A percentile compares a stretch with the other conserved stretches of the same genome.
Evolutionary conservation across 305 asterid species (phyloP).

Genomic region (Ajuga reptans): DNA sequence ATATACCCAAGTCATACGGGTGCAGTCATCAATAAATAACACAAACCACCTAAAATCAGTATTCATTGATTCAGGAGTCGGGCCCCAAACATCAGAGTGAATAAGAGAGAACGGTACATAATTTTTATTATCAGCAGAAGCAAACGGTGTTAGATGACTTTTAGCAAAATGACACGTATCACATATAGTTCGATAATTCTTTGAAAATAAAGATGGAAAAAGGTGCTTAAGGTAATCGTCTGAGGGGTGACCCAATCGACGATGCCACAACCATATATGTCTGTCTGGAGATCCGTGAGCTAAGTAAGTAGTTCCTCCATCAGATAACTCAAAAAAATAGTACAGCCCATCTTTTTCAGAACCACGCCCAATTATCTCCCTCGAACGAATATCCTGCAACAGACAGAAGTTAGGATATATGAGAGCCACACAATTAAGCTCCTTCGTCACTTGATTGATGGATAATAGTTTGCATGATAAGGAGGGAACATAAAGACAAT

Average conservation of each 20-base stretch:
- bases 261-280: background rate
- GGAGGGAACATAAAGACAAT: no score
- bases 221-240: background rate
- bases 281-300: background rate
- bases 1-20: background rate
- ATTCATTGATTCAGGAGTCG: background rate
- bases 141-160: background rate
- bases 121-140: background rate
- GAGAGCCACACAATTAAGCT: no score
- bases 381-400: background rate
- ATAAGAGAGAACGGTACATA: background rate
- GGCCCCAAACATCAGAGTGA: conserved; percentile 8
- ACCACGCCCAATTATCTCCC: conserved; percentile 11
- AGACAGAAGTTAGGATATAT: background rate
- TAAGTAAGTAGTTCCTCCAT: background rate
- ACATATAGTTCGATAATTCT: background rate
- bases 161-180: background rate
- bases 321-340: background rate
- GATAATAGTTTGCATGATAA: no score
- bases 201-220: background rate
- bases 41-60: background rate
- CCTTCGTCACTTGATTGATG: no score
- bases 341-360: background rate
- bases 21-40: background rate
- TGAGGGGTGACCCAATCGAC: background rate